Percentiles rank a stretch among this genome's conserved stretches.
Conservation (phyloP, 1,139 yeast genomes). For the Arxiozyma slooffiae region DNA sequence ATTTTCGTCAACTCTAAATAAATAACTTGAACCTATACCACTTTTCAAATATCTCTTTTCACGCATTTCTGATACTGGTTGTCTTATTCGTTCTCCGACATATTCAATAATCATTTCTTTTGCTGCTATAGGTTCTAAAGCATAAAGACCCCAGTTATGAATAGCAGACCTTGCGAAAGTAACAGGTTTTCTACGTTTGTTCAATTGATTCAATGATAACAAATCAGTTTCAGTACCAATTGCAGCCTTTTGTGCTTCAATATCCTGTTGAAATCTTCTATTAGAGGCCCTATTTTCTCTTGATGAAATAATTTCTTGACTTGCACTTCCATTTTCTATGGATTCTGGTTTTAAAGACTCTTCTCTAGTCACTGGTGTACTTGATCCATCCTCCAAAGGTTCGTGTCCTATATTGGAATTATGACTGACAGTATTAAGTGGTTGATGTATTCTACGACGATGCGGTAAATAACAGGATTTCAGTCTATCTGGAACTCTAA, state of each 20-base stretch:
- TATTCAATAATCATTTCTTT: slow-evolving; percentile 97
- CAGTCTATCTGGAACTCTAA: slow-evolving; percentile 60
- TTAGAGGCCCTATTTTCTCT: slow-evolving; percentile 83
- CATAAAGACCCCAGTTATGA: slow-evolving; percentile 97
- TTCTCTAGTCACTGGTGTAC: slow-evolving; percentile 6
- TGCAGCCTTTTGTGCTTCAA: slow-evolving; percentile 68
- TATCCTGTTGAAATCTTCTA: slow-evolving; percentile 84
- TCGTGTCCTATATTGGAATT: slow-evolving; percentile 42
- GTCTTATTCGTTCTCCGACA: slow-evolving; percentile 93
- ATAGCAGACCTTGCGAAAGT: slow-evolving; percentile 93
- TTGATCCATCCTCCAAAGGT: slow-evolving; percentile 25
- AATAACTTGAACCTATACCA: slow-evolving; percentile 91
- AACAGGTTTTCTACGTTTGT: slow-evolving; percentile 86
- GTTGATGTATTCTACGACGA: slow-evolving; percentile 44
- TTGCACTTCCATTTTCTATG: slow-evolving; percentile 4
- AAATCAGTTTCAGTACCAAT: slow-evolving; percentile 78
- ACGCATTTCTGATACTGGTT: slow-evolving; percentile 87
- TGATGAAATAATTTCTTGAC: slow-evolving; percentile 45
- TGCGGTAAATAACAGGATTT: slow-evolving; percentile 77
- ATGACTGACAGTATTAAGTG: slow-evolving; percentile 34
- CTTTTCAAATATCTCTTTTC: slow-evolving; percentile 78
- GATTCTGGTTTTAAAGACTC: slow-evolving; percentile 7
- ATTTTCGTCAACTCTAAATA: slow-evolving; percentile 86
- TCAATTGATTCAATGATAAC: slow-evolving; percentile 62
- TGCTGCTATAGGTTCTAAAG: slow-evolving; percentile 86